Evolutionary conservation across 2,329 filamentous ascomycete genomes (phyloP), one percentile per base, ranked within the genome.

Genomic region (Botrytis paeoniae): DNA sequence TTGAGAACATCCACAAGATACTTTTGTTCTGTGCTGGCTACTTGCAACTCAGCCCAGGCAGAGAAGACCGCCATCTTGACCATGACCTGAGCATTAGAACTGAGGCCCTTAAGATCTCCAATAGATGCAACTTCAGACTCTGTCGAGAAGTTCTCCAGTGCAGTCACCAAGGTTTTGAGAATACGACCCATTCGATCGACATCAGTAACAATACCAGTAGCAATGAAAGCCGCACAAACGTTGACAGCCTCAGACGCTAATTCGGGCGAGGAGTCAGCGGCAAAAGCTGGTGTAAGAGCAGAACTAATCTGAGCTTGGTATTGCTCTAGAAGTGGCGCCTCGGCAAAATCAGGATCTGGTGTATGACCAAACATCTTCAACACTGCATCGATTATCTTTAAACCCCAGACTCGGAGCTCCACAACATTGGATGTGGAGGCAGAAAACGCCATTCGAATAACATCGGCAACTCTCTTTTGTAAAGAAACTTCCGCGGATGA

Each of bases 141-240:
- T 63, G 88, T 90, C 3, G 93, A 93, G 79, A 98, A 97, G 82
- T 95, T 97, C 79, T 98, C 95, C 1, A 99, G 86, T 0, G 95
- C 95, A 61, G 92, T 91, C 9, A 98, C 93, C 3, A 99, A 87
- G 1, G 97, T 92, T 83, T 98, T 98, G 73, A 99, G 87, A 70
- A 99, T 99, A 73, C 96, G 92, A 35, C 96, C 96, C 96, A 99
- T 99, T n/a, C 96, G 90, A 77, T 99, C 97, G 14, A 98, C 90
- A 82, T 98, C 96, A 0, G 94, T 98, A 14, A 99, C 96, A 72
- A 99, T 98, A 22, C 96, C 96, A 0, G 95, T 98, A 0, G 95
- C 93, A 79, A 99, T 97, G 82, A 99, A 99, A 1, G 93, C 94
- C n/a, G 95, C 96, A 79, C 96, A 99, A 10, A 99, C 96, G 79